Evolutionary conservation across 2,329 filamentous ascomycete genomes (phyloP).

Genomic region (Microascus cirrosus): DNA sequence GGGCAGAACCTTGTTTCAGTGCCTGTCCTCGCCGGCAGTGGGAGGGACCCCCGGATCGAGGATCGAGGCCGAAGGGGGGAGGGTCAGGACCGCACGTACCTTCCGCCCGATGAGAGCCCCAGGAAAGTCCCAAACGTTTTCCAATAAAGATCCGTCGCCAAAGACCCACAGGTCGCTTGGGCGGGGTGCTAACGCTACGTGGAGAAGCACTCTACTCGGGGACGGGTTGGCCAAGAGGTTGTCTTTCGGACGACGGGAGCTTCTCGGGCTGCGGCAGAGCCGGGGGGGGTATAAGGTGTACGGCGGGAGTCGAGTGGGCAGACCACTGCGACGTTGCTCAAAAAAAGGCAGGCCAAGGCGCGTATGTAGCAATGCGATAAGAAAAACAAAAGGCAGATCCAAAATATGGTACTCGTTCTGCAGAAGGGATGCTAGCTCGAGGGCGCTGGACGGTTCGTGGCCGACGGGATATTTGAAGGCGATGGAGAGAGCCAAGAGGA

Average conservation of each 20-base stretch:
- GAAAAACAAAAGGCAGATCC: neutral
- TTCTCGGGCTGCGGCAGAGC: neutral
- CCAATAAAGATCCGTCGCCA: neutral
- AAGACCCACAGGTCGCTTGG: neutral
- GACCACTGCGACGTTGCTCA: neutral
- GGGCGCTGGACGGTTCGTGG: neutral
- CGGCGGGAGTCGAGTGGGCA: neutral
- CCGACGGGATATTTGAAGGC: neutral
- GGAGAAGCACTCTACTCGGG: neutral
- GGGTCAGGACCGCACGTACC: neutral
- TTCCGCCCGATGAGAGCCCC: neutral
- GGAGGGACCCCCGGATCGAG: neutral
- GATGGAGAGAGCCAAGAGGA: neutral
- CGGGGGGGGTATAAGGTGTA: neutral
- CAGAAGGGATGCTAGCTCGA: neutral
- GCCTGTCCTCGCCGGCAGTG: neutral
- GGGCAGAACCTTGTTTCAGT: neutral
- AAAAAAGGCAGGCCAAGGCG: neutral
- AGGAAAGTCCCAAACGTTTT: neutral
- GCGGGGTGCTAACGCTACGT: neutral
- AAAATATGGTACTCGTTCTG: neutral
- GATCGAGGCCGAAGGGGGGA: neutral
- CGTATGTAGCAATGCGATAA: neutral
- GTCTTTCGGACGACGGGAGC: conserved; percentile 5
- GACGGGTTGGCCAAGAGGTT: neutral